These are phyloP conservation scores for Tricholoma sp. DNA, from an alignment of 768 basidiomycete genomes.

Conservation along the genomic window DNA sequence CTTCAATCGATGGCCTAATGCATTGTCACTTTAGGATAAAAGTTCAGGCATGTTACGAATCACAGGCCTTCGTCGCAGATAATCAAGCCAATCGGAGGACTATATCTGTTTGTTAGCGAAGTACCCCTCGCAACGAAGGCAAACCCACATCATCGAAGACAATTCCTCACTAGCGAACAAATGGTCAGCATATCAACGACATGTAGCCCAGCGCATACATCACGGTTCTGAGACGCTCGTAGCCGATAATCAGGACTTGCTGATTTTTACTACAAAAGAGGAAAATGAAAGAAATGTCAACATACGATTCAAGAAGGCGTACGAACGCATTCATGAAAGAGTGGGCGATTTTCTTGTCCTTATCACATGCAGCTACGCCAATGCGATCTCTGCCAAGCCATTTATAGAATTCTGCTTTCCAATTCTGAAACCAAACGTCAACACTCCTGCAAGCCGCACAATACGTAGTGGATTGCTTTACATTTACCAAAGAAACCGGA, in stretches of 20 bases:
- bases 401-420: conserved; percentile 93
- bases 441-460: neutral
- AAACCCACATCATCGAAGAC: conserved; percentile 56
- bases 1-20: conserved; percentile 82
- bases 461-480: conserved; percentile 27
- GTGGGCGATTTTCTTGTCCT: conserved; percentile 47
- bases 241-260: conserved; percentile 90
- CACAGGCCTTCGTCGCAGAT: conserved; percentile 87
- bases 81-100: conserved; percentile 89
- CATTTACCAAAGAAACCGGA: conserved; percentile 85
- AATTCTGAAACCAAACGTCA: conserved; percentile 54
- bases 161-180: conserved; percentile 34
- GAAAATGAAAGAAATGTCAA: neutral
- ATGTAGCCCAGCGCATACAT: conserved; percentile 41
- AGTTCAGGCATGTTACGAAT: too few relatives aligned
- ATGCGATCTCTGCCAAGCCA: conserved; percentile 66
- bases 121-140: neutral
- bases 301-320: neutral
- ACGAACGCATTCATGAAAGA: conserved; percentile 73
- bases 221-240: conserved; percentile 81
- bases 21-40: neutral
- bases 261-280: conserved; percentile 51
- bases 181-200: neutral
- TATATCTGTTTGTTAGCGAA: conserved; percentile 21
- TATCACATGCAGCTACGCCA: conserved; percentile 42